A percentile compares a stretch with the other conserved stretches of the same genome.
Conservation (phyloP, 1,284 basidiomycete species). For the Meira miltonrushii region DNA sequence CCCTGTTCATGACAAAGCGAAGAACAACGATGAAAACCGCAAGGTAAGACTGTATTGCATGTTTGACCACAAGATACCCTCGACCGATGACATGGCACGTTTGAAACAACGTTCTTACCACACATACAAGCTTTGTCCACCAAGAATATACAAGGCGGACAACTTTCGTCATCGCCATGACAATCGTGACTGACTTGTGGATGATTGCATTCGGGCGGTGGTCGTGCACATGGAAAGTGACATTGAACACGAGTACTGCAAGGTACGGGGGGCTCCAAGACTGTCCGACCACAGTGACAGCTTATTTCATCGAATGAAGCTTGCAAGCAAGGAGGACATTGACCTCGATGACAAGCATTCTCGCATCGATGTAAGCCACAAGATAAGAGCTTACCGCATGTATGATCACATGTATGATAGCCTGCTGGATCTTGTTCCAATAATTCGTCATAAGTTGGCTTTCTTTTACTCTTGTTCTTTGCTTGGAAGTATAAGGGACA, state of each 20-base stretch:
- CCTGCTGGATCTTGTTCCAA: conserved; percentile 42
- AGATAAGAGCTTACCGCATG: conserved; percentile 39
- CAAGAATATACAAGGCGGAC: conserved; percentile 49
- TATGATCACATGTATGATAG: conserved; percentile 41
- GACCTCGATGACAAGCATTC: conserved; percentile 45
- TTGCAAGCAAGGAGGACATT: conserved; percentile 48
- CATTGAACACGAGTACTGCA: conserved; percentile 44
- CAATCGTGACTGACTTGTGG: conserved; percentile 40
- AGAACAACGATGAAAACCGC: conserved; percentile 44
- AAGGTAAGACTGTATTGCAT: conserved; percentile 40
- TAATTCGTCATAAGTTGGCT: conserved; percentile 29
- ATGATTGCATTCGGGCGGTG: conserved; percentile 46
- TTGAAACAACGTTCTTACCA: conserved; percentile 40
- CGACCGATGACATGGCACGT: conserved; percentile 45
- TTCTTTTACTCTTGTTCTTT: conserved; percentile 30
- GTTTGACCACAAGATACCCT: conserved; percentile 39
- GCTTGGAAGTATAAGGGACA: conserved; percentile 48
- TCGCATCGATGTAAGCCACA: conserved; percentile 46
- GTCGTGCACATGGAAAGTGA: conserved; percentile 44
- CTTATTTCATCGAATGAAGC: conserved; percentile 47
- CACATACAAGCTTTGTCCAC: conserved; percentile 45
- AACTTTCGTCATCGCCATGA: conserved; percentile 36
- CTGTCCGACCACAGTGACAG: conserved; percentile 48
- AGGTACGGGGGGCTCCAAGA: conserved; percentile 49
- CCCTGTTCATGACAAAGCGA: conserved; percentile 37